Conservation (phyloP, 352 stramenopile genomes). For the Elongisporangium prolatum region DNA sequence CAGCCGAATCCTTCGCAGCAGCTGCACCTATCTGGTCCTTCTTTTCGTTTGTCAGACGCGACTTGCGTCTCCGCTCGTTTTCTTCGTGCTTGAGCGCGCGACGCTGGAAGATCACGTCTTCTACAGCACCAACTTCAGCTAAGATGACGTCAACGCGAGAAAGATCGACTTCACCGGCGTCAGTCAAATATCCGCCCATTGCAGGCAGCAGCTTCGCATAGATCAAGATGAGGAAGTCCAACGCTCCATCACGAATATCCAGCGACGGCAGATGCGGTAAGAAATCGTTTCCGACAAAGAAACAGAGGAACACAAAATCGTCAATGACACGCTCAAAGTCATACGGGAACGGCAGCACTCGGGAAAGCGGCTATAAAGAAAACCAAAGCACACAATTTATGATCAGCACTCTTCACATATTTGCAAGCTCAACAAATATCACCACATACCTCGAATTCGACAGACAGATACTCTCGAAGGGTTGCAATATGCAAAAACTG, state of each 20-base stretch:
- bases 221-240: constrained; percentile 98
- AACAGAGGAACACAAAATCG: constrained; percentile 99
- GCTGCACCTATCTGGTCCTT: constrained; percentile 61
- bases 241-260: constrained; percentile 97
- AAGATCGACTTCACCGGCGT: constrained; percentile 93
- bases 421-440: not conserved
- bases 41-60: constrained; percentile 60
- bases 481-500: constrained; percentile 93
- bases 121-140: constrained; percentile 93
- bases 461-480: constrained; percentile 91
- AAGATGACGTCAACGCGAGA: constrained; percentile 95
- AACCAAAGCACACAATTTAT: not conserved
- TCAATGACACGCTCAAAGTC: constrained; percentile 98
- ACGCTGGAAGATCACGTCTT: constrained; percentile 95
- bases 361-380: constrained; percentile 35
- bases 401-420: not conserved
- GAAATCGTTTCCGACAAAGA: constrained; percentile 99
- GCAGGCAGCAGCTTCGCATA: constrained; percentile 89
- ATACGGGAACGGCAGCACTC: constrained; percentile 90
- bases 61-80: constrained; percentile 67
- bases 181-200: constrained; percentile 94
- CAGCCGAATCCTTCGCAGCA: constrained; percentile 57
- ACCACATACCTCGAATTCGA: constrained; percentile 86
- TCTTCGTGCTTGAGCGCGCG: constrained; percentile 81
- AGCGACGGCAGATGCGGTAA: constrained; percentile 97